A percentile compares a stretch with the other conserved stretches of the same genome.
phyloP scores from a whole-genome alignment of 352 stramenopile species.

The Phytophthora sansomeana region DNA sequence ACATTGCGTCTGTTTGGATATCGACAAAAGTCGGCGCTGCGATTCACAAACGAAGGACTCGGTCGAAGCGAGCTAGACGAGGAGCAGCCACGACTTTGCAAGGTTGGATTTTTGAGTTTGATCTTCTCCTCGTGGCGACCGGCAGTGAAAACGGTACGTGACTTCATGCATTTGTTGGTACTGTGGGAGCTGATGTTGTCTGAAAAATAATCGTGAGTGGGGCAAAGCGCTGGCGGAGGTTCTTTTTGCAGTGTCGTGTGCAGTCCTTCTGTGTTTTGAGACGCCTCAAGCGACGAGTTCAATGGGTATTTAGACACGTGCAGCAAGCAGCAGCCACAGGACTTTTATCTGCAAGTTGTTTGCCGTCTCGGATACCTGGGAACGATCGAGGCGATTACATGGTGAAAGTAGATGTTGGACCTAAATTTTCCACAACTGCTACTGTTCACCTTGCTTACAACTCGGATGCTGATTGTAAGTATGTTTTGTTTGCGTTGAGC shows the following conservation, averaged over 20 bases:
- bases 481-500: not conserved
- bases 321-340: slow-evolving; percentile 50
- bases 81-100: slow-evolving; percentile 59
- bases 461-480: slow-evolving; percentile 75
- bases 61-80: slow-evolving; percentile 14
- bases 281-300: slow-evolving; percentile 32
- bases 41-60: slow-evolving; percentile 43
- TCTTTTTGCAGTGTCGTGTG: slow-evolving; percentile 45
- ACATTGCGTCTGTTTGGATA: slow-evolving; percentile 74
- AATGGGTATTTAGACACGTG: slow-evolving; percentile 43
- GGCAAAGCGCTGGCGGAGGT: slow-evolving; percentile 52
- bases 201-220: not conserved
- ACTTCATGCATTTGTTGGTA: not conserved
- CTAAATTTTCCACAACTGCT: slow-evolving; percentile 57
- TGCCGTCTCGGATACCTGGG: slow-evolving; percentile 41
- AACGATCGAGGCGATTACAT: slow-evolving; percentile 67
- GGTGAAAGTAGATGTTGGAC: slow-evolving; percentile 70
- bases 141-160: slow-evolving; percentile 43
- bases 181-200: not conserved
- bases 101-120: slow-evolving; percentile 50
- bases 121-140: slow-evolving; percentile 60
- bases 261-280: slow-evolving; percentile 49
- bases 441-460: slow-evolving; percentile 69
- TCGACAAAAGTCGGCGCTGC: slow-evolving; percentile 53
- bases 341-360: slow-evolving; percentile 50